Evolutionary conservation across 768 basidiomycete species (phyloP).

Genomic region (Trametes punicea): DNA sequence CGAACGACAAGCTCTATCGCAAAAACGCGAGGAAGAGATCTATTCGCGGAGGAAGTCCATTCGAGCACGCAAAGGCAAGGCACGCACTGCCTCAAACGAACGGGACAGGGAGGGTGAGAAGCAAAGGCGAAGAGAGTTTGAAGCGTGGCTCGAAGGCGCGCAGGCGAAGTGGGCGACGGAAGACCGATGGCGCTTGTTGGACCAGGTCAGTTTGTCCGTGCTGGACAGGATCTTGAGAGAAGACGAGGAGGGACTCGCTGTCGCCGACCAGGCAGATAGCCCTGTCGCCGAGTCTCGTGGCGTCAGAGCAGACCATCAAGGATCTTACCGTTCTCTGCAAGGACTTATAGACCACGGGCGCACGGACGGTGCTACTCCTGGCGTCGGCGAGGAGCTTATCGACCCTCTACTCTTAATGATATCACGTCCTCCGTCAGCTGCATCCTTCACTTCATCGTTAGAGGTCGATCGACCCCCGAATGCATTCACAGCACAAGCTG

Average conservation of each 20-base stretch:
- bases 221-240: constrained; percentile 37
- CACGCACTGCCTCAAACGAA: constrained; percentile 11
- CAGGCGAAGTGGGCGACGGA: constrained; percentile 28
- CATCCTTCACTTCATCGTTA: not conserved
- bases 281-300: not conserved
- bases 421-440: constrained; percentile 18
- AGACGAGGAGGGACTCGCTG: constrained; percentile 22
- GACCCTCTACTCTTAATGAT: constrained; percentile 32
- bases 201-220: constrained; percentile 29
- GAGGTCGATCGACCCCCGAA: not conserved
- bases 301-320: too few relatives aligned
- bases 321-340: not conserved
- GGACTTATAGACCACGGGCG: not conserved
- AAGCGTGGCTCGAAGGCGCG: constrained; percentile 25
- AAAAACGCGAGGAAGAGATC: constrained; percentile 21
- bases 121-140: constrained; percentile 24
- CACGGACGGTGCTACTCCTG: not conserved
- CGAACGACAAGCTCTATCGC: constrained; percentile 25
- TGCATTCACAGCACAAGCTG: not conserved
- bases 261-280: not conserved
- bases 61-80: constrained; percentile 21
- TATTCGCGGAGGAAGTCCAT: constrained; percentile 21
- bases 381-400: constrained; percentile 23
- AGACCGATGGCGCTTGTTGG: constrained; percentile 31
- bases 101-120: constrained; percentile 28